Evolutionary conservation across 768 basidiomycete genomes (phyloP).

Genomic region (Suillus fuscotomentosus): DNA sequence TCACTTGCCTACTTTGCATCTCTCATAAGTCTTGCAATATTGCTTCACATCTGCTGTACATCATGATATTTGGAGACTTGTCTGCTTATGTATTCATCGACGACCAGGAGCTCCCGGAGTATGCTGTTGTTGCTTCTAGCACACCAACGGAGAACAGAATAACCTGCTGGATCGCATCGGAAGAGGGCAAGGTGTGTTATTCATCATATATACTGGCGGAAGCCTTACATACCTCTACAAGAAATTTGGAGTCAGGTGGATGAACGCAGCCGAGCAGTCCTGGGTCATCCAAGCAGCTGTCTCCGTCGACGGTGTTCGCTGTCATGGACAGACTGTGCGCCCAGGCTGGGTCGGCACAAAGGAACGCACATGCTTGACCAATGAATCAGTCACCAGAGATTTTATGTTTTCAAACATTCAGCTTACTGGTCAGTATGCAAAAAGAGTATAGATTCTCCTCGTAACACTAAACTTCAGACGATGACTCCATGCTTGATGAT

Average conservation of each 20-base stretch:
- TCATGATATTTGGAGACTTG: constrained; percentile 17
- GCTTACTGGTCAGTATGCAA: constrained; percentile 14
- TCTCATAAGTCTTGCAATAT: neutral
- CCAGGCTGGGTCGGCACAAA: neutral
- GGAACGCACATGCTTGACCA: neutral
- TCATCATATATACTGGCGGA: neutral
- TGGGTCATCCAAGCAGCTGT: neutral
- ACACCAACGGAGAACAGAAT: constrained; percentile 6
- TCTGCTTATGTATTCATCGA: constrained; percentile 17
- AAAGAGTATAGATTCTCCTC: neutral
- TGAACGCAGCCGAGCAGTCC: constrained; percentile 2
- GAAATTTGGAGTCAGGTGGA: constrained; percentile 9
- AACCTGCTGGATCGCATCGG: constrained; percentile 22
- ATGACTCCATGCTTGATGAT: constrained; percentile 16
- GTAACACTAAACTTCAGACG: constrained; percentile 15
- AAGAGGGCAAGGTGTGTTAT: constrained; percentile 19
- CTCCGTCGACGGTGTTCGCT: constrained; percentile 10
- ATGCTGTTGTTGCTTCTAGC: constrained; percentile 7
- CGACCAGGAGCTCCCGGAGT: constrained; percentile 12
- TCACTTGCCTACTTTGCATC: neutral
- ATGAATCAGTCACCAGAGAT: neutral
- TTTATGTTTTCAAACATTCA: constrained; percentile 18
- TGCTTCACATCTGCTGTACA: neutral
- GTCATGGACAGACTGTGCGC: rapidly evolving
- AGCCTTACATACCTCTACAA: neutral